Evolutionary conservation across 805 yeast species (phyloP).

Genomic region (Kodamaea kaohsiungensis): DNA sequence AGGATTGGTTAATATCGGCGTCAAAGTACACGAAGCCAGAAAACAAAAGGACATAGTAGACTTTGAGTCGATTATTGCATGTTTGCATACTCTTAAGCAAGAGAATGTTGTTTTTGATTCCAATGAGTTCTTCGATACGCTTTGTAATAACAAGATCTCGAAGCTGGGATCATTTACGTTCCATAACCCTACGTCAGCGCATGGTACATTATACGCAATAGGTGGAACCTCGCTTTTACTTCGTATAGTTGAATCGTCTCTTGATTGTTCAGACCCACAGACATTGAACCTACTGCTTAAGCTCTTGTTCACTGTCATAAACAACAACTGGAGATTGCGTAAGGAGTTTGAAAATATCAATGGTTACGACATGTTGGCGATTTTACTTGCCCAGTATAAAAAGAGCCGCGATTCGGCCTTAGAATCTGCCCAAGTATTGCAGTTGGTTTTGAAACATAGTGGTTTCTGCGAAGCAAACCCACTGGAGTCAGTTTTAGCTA

Average conservation of each 20-base stretch:
- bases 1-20: conserved; percentile 36
- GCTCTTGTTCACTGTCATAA: conserved; percentile 44
- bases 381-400: conserved; percentile 52
- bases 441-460: conserved; percentile 43
- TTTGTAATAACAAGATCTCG: conserved; percentile 7
- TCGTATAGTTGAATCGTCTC: conserved; percentile 46
- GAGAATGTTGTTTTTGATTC: conserved; percentile 22
- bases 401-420: conserved; percentile 12
- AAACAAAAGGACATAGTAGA: conserved; percentile 6
- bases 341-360: conserved; percentile 59
- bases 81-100: conserved; percentile 17
- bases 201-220: conserved; percentile 39
- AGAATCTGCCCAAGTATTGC: conserved; percentile 8
- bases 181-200: conserved; percentile 19
- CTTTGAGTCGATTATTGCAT: conserved; percentile 13
- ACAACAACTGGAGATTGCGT: conserved; percentile 50
- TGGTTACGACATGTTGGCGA: conserved; percentile 61
- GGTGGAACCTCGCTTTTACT: conserved; percentile 56
- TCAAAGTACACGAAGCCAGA: conserved; percentile 33
- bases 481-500: conserved; percentile 55
- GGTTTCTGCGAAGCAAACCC: conserved; percentile 55
- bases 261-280: conserved; percentile 21
- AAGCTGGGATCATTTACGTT: background rate
- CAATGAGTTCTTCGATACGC: conserved; percentile 11
- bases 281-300: conserved; percentile 20